These are phyloP conservation scores for Acanthochlamys bracteata DNA, from an alignment of 106 monocot genomes.

Conservation along the genomic window DNA sequence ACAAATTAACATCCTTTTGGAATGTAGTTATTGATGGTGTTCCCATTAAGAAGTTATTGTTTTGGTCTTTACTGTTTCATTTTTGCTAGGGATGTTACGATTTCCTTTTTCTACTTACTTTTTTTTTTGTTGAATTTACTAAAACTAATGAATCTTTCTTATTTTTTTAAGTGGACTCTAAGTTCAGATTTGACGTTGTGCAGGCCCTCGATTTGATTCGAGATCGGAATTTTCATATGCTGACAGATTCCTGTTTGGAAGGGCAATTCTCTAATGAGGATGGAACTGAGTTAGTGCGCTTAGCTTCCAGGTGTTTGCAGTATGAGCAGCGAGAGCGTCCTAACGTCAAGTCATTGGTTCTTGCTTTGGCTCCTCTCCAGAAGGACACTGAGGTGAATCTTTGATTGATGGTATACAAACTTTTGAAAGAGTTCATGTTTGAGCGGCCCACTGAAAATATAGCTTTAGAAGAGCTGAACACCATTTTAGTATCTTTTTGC, in stretches of 20 bases:
- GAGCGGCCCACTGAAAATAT: too few relatives aligned
- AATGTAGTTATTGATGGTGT: too few relatives aligned
- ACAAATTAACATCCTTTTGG: too few relatives aligned
- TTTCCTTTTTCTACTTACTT: too few relatives aligned
- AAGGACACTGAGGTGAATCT: constrained; percentile 56
- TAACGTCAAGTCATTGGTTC: constrained; percentile 64
- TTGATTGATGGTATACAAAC: neutral
- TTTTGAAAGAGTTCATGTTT: too few relatives aligned
- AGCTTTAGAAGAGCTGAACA: too few relatives aligned
- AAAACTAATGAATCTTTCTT: neutral
- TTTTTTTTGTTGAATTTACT: neutral
- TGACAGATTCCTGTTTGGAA: constrained; percentile 84
- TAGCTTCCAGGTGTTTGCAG: constrained; percentile 87
- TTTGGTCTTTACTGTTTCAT: too few relatives aligned
- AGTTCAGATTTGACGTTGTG: constrained; percentile 1
- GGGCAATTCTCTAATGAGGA: constrained; percentile 90
- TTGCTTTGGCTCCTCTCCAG: constrained; percentile 70
- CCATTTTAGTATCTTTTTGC: too few relatives aligned
- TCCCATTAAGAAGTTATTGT: too few relatives aligned
- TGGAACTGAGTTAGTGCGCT: constrained; percentile 76
- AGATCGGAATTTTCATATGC: constrained; percentile 74
- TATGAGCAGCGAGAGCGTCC: constrained; percentile 80
- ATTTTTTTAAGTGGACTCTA: neutral
- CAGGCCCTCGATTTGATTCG: constrained; percentile 90
- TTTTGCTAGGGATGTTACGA: too few relatives aligned